Evolutionary conservation across 768 basidiomycete species (phyloP), one percentile per base, ranked within the genome.

Genomic region (Amanita subjunquillea): DNA sequence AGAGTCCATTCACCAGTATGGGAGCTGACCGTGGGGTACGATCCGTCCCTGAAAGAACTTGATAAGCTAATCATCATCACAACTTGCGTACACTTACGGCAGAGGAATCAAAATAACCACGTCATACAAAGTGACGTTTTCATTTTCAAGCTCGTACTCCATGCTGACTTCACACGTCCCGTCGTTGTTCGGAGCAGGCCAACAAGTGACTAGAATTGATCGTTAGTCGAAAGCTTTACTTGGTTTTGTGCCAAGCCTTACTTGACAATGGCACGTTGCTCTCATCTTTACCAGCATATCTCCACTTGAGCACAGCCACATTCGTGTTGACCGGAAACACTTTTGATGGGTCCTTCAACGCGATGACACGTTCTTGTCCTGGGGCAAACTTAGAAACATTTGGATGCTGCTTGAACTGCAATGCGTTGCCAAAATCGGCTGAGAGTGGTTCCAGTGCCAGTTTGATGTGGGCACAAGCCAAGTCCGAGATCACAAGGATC

Each of bases 341-440:
- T 58, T 83, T 76, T 38, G 82, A 77, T 2, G 86, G 63, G 62
- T 98, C 94, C 69, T 93, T 96, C 56, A 97, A 72, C 0, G 84
- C 83, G 39, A 98, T 75, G 17, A 84, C 65, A 37, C 87, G 68
- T 15, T 69, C 70, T 55, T 85, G 29, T 1, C 80, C 79, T 9
- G 84, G 80, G 0, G 71, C 72, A 55, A 94, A 91, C 69, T 92
- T 95, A 54, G 83, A 87, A 12, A 97, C 88, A 55, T 96, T 86
- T 6, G 95, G 95, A 61, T 97, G 96, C 59, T 96, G 92, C 69
- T 97, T 97, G 78, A 95, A 96, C 66, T 95, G 92, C 40, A 97
- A 69, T 37, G 78, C 83, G 52, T 72, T 71, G 47, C 77, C 82
- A 53, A 84, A 78, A 56, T 82, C 78, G 9, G 73, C 70, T 12